Evolutionary conservation across 768 basidiomycete species (phyloP).

Genomic region (Asterophora parasitica): DNA sequence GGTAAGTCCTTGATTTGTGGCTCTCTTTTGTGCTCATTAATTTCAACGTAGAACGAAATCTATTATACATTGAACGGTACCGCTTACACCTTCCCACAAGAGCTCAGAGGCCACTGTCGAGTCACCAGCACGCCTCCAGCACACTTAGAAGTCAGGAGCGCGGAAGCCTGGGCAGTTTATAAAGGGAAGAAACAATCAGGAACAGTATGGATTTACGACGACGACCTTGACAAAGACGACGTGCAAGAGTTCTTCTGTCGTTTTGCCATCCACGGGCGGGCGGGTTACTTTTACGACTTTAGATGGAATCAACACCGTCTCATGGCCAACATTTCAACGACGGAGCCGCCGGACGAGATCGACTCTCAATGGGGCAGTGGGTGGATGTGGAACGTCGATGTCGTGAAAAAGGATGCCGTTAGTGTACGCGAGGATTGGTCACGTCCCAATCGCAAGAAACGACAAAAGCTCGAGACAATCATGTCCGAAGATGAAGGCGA

Average conservation of each 20-base stretch:
- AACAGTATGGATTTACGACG: slow-evolving; percentile 12
- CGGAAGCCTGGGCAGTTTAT: slow-evolving; percentile 8
- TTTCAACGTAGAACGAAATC: slow-evolving; percentile 64
- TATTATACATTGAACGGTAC: slow-evolving; percentile 56
- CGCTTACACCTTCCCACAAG: slow-evolving; percentile 45
- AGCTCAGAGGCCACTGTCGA: slow-evolving; percentile 48
- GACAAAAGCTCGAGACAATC: slow-evolving; percentile 13
- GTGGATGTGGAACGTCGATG: slow-evolving; percentile 42
- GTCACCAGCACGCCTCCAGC: slow-evolving; percentile 31
- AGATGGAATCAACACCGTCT: slow-evolving; percentile 49
- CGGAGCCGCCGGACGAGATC: slow-evolving; percentile 20
- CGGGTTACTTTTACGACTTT: slow-evolving; percentile 60
- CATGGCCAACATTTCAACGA: slow-evolving; percentile 31
- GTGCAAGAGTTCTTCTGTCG: slow-evolving; percentile 47
- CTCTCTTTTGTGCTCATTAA: neutral
- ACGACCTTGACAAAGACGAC: slow-evolving; percentile 18
- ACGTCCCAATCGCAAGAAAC: slow-evolving; percentile 14
- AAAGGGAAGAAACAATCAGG: slow-evolving; percentile 9
- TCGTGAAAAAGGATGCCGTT: slow-evolving; percentile 17
- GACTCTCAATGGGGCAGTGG: slow-evolving; percentile 34
- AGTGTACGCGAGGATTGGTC: slow-evolving; percentile 7
- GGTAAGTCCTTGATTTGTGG: slow-evolving; percentile 31
- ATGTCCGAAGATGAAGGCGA: slow-evolving; percentile 25
- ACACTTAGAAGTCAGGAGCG: slow-evolving; percentile 3
- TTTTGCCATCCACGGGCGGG: slow-evolving; percentile 51